Evolutionary conservation across 495 filamentous ascomycete genomes (phyloP).

Genomic region (Cladorrhinum samala): DNA sequence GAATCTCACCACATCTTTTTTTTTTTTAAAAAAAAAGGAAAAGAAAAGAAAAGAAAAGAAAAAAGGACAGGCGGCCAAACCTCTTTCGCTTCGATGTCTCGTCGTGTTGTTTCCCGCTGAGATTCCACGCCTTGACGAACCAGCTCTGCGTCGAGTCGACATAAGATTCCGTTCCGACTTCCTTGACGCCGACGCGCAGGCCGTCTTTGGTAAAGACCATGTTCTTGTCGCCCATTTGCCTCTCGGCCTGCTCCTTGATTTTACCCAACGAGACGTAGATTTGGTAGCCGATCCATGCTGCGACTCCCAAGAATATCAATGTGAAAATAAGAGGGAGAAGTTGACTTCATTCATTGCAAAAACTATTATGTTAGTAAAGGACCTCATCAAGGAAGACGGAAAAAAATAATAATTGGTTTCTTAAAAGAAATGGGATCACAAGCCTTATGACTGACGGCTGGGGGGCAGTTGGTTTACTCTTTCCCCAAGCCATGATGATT

Average conservation of each 20-base stretch:
- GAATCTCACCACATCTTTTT: neutral
- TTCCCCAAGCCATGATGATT: constrained; percentile 17
- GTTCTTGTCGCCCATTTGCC: constrained; percentile 78
- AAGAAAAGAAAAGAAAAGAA: neutral
- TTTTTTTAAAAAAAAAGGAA: neutral
- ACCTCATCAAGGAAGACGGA: no score
- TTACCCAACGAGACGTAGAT: constrained; percentile 64
- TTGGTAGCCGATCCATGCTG: constrained; percentile 64
- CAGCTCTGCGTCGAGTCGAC: constrained; percentile 77
- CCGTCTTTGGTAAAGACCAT: constrained; percentile 78
- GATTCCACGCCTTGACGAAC: constrained; percentile 75
- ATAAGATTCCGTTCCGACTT: constrained; percentile 69
- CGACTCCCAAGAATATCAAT: constrained; percentile 53
- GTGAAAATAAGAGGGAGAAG: constrained; percentile 71
- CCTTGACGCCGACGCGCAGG: constrained; percentile 72
- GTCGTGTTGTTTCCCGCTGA: constrained; percentile 43
- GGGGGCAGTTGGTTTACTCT: neutral
- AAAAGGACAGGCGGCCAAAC: neutral
- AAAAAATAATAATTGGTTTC: no score
- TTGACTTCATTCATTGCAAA: constrained; percentile 39
- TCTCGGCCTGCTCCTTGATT: constrained; percentile 59
- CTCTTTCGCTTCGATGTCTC: constrained; percentile 29
- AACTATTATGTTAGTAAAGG: no score
- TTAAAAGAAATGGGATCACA: neutral
- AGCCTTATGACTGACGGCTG: constrained; percentile 7